Evolutionary conservation across 805 yeast genomes (phyloP).

Genomic region (Yarrowia sp.): DNA sequence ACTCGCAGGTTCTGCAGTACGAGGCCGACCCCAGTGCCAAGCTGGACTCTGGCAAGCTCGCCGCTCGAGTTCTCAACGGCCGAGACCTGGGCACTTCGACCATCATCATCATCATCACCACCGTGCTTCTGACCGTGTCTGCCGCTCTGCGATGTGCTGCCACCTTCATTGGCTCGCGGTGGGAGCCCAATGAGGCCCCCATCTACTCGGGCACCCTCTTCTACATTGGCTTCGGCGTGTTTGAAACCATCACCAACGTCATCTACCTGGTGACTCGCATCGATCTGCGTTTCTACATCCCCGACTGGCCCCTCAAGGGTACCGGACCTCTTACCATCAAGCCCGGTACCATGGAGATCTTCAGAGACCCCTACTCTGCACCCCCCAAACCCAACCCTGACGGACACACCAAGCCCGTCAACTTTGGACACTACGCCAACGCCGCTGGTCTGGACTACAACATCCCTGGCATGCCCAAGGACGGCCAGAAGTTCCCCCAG

Average conservation of each 20-base stretch:
- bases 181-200: constrained; percentile 19
- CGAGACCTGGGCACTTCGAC: constrained; percentile 22
- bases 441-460: constrained; percentile 28
- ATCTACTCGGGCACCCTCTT: constrained; percentile 50
- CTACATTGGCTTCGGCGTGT: constrained; percentile 72
- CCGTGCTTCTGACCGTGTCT: constrained; percentile 13
- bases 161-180: constrained; percentile 13
- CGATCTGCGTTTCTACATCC: constrained; percentile 81
- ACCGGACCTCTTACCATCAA: constrained; percentile 22
- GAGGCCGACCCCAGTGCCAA: constrained; percentile 31
- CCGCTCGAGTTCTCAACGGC: constrained; percentile 36
- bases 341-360: constrained; percentile 35
- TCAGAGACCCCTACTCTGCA: constrained; percentile 18
- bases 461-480: constrained; percentile 20
- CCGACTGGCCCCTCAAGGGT: constrained; percentile 59
- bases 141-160: constrained; percentile 28
- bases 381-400: constrained; percentile 1
- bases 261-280: constrained; percentile 69
- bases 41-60: constrained; percentile 28
- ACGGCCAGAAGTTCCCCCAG: constrained; percentile 5
- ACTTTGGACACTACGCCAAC: constrained; percentile 20
- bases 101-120: constrained; percentile 26
- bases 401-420: not conserved
- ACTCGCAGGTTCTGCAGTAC: constrained; percentile 35
- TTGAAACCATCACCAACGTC: constrained; percentile 65